phyloP scores from a whole-genome alignment of 2,329 filamentous ascomycete genomes.

The Penicillium expansum region DNA sequence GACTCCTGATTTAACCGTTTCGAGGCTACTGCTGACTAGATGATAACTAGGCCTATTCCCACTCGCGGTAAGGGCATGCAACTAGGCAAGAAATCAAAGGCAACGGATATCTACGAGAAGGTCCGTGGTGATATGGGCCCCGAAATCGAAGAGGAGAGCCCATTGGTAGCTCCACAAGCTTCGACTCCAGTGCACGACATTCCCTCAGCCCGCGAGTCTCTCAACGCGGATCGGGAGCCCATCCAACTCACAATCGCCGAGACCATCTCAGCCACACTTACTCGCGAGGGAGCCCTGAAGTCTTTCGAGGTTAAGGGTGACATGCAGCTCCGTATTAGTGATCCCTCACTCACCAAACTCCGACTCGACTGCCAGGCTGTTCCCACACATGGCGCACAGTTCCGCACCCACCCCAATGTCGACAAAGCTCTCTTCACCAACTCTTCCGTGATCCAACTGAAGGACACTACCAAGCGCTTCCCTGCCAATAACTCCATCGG shows the following conservation, averaged over 20 bases:
- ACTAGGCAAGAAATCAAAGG: conserved; percentile 97
- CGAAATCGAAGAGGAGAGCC: conserved; percentile 70
- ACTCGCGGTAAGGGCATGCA: conserved; percentile 98
- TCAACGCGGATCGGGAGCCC: conserved; percentile 73
- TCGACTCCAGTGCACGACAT: conserved; percentile 52
- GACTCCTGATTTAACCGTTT: neutral
- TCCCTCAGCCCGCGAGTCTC: conserved; percentile 57
- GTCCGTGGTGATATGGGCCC: conserved; percentile 88
- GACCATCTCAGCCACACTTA: conserved; percentile 83
- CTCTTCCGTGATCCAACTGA: conserved; percentile 82
- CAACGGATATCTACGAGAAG: conserved; percentile 94
- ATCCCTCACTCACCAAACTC: conserved; percentile 85
- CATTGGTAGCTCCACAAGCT: conserved; percentile 63
- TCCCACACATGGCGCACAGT: conserved; percentile 79
- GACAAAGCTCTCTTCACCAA: conserved; percentile 84
- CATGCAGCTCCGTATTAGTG: conserved; percentile 83
- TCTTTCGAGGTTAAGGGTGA: conserved; percentile 89
- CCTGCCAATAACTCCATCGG: conserved; percentile 91
- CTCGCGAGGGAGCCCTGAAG: conserved; percentile 81
- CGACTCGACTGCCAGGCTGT: conserved; percentile 77
- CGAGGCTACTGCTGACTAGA: conserved; percentile 27
- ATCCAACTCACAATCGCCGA: conserved; percentile 88
- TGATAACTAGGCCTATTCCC: conserved; percentile 53
- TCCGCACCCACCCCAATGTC: conserved; percentile 94
- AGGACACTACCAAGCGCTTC: conserved; percentile 83